Conservation (phyloP, 2,329 filamentous ascomycete genomes). For the Rutstroemia sp. region DNA sequence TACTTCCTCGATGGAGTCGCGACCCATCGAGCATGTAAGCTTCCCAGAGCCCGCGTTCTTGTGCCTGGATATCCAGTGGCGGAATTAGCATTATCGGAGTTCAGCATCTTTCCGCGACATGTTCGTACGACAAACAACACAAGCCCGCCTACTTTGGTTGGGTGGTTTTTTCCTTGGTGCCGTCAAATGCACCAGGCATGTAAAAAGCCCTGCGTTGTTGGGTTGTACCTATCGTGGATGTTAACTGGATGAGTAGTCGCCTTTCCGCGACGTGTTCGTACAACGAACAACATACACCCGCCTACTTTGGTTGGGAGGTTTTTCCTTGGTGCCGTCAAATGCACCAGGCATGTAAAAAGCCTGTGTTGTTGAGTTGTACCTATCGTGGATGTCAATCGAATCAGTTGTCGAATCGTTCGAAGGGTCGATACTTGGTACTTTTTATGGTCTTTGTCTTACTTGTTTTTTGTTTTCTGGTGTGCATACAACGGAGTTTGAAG, state of each 20-base stretch:
- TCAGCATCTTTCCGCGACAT: no score
- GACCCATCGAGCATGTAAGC: constrained; percentile 5
- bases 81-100: not conserved
- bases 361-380: not conserved
- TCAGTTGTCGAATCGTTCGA: no score
- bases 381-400: no score
- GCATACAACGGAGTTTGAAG: no score
- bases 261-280: no score
- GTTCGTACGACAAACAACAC: not conserved
- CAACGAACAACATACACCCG: not conserved
- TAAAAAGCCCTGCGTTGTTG: not conserved
- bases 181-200: constrained; percentile 5
- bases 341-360: constrained; percentile 4
- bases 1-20: constrained; percentile 2
- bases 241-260: no score
- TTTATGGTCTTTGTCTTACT: no score
- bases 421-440: no score
- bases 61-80: not conserved
- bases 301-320: constrained; percentile 2
- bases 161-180: constrained; percentile 5
- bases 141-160: constrained; percentile 8
- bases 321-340: constrained; percentile 3
- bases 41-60: not conserved
- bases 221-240: not conserved
- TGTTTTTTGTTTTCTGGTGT: no score